These are phyloP conservation scores for Durio zibethinus DNA, from an alignment of 345 rosid species.

Conservation along the genomic window DNA sequence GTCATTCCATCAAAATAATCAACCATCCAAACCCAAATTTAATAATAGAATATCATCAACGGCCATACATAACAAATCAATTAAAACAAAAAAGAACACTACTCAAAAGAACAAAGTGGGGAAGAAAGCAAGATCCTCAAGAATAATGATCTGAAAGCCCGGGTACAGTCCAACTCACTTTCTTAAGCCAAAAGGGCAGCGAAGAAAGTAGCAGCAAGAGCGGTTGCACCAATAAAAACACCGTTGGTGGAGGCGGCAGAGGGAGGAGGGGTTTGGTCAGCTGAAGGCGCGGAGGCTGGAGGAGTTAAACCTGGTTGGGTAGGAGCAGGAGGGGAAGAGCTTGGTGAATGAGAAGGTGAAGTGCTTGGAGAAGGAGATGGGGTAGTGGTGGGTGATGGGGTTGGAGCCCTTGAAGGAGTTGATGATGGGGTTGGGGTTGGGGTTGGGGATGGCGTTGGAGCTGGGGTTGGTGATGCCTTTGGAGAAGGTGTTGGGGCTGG, in stretches of 20 bases:
- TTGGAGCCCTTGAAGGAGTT: too few relatives aligned
- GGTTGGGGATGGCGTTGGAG: conserved; percentile 27
- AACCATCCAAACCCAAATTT: conserved; percentile 12
- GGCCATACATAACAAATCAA: conserved; percentile 21
- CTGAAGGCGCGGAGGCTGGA: conserved; percentile 20
- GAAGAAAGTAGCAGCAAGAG: conserved; percentile 45
- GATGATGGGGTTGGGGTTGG: conserved; percentile 20
- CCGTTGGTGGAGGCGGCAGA: conserved; percentile 29
- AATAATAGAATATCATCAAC: conserved; percentile 11
- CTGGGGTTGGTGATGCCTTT: conserved; percentile 10
- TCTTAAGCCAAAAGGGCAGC: conserved; percentile 53
- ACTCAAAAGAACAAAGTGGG: conserved; percentile 13
- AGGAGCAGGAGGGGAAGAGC: conserved; percentile 32
- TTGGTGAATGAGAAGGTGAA: conserved; percentile 25
- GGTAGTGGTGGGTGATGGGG: conserved; percentile 19
- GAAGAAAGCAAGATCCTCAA: conserved; percentile 21
- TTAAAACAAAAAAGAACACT: conserved; percentile 11
- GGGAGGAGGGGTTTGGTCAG: conserved; percentile 17
- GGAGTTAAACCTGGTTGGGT: conserved; percentile 25
- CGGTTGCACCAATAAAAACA: conserved; percentile 48
- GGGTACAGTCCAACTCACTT: not conserved
- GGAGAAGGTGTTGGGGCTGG: conserved; percentile 40
- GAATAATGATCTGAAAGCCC: conserved; percentile 27
- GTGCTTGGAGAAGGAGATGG: conserved; percentile 22
- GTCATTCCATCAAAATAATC: conserved; percentile 19